Conservation (phyloP, 768 basidiomycete species). For the Termitomyces heimii region DNA sequence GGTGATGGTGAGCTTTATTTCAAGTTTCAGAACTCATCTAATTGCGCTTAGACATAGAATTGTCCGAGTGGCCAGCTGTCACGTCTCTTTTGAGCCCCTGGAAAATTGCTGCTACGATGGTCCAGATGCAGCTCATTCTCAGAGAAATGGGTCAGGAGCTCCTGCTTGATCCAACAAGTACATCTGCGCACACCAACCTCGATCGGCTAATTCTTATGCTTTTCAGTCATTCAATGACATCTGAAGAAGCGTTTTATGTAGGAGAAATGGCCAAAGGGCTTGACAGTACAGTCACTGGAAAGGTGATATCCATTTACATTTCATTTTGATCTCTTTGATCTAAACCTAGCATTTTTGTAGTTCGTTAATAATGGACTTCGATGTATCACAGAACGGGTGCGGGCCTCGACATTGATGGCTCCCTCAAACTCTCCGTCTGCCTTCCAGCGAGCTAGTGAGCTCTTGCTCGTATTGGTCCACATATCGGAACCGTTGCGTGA, state of each 20-base stretch:
- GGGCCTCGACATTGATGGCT: slow-evolving; percentile 22
- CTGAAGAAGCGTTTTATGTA: slow-evolving; percentile 78
- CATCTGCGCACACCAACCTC: slow-evolving; percentile 54
- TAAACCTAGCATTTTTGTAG: slow-evolving; percentile 26
- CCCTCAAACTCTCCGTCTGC: slow-evolving; percentile 25
- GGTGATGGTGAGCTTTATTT: slow-evolving; percentile 37
- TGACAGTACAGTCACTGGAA: slow-evolving; percentile 57
- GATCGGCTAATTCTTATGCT: slow-evolving; percentile 62
- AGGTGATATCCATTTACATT: slow-evolving; percentile 34
- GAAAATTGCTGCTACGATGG: slow-evolving; percentile 77
- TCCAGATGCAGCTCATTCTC: slow-evolving; percentile 71
- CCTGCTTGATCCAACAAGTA: slow-evolving; percentile 45
- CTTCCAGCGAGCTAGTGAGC: slow-evolving; percentile 54
- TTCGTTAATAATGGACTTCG: slow-evolving; percentile 72
- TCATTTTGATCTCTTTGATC: neutral
- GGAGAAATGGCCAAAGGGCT: slow-evolving; percentile 77
- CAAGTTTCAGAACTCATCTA: neutral
- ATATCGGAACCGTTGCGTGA: slow-evolving; percentile 62
- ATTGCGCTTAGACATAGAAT: slow-evolving; percentile 33
- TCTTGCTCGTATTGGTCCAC: slow-evolving; percentile 63
- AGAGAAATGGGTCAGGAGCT: slow-evolving; percentile 70
- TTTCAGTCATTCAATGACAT: slow-evolving; percentile 68
- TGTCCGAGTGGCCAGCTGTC: slow-evolving; percentile 55
- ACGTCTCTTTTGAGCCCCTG: slow-evolving; percentile 73
- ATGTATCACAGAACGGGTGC: slow-evolving; percentile 53